Base-by-base conservation (phyloP, 2,329 filamentous ascomycete genomes). In the Nectriaceae sp. region DNA sequence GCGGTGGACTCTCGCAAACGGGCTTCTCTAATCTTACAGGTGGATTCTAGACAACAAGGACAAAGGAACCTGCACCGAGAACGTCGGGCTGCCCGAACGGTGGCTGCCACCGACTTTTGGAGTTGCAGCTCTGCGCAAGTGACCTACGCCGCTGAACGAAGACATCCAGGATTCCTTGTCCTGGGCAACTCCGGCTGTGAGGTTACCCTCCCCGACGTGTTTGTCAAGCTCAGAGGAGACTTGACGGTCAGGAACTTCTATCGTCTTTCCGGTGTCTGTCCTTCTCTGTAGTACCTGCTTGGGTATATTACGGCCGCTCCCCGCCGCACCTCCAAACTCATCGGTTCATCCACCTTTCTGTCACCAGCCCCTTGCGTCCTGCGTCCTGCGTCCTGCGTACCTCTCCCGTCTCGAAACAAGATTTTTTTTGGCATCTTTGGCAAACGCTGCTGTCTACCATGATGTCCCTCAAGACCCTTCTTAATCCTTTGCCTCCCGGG, bases 381-480 rank as follows among this genome's bases (percentile, higher is more conserved):
- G 39, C 52, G 54, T 50, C 47, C 43, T 24, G 37, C 38, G 24
- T 48, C n/a, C 26, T 31, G 33, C n/a, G 16, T 5, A 22, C 24
- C 19, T 4, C 50, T 35, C 19, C 43, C 46, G 15, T 40, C 43
- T 46, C 44, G 31, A 13, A 42, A 42, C 26, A 40, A 16, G 26
- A 40, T 33, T 16, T 20, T 22, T 42, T 43, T 43, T 29, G 46
- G 20, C 6, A 36, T 21, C 33, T 37, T 35, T 48, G 38, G 46
- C 55, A 62, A 56, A 60, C 44, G 42, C 50, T 41, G 40, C 44
- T 49, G 19, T 39, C 38, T 31, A 66, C 60, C 62, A 88, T 88
- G 85, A 68, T 86, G 52, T 83, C 85, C 40, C 75, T 88, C 56
- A 75, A 81, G 31, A 84, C 82, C 55, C 76, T 89, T 61, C 79